Percentiles rank a stretch among this genome's conserved stretches.
phyloP scores from a whole-genome alignment of 2,329 filamentous ascomycete genomes.

The Nemania abortiva region DNA sequence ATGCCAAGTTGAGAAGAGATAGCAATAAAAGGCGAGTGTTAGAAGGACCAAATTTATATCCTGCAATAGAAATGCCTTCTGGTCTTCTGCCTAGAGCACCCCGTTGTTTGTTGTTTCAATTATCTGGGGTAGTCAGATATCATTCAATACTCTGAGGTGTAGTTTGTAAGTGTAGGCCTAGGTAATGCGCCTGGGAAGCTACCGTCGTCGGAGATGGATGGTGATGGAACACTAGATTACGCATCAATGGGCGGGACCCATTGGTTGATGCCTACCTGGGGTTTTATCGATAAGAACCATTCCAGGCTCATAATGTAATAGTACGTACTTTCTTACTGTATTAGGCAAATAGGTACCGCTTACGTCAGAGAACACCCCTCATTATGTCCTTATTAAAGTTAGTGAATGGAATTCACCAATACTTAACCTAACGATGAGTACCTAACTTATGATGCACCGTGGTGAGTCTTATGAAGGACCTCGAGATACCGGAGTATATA shows the following conservation, averaged over 20 bases:
- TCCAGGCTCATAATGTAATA: too few relatives aligned
- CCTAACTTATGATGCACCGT: too few relatives aligned
- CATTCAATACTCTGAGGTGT: neutral
- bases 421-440: too few relatives aligned
- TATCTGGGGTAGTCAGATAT: neutral
- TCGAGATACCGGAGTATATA: too few relatives aligned
- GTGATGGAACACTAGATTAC: conserved; percentile 41
- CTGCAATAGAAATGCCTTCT: neutral
- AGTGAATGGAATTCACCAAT: too few relatives aligned
- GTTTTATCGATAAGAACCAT: too few relatives aligned
- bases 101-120: neutral
- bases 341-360: too few relatives aligned
- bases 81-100: neutral
- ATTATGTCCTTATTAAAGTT: too few relatives aligned
- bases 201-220: conserved; percentile 38
- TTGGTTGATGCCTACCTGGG: conserved; percentile 10
- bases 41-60: neutral
- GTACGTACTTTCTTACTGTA: too few relatives aligned
- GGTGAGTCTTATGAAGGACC: too few relatives aligned
- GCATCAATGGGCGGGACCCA: conserved; percentile 25
- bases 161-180: conserved; percentile 7
- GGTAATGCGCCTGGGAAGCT: neutral
- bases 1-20: conserved; percentile 4
- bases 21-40: neutral
- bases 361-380: conserved; percentile 1